Evolutionary conservation across 2,329 filamentous ascomycete genomes (phyloP).

Genomic region (Endothia cerciana): DNA sequence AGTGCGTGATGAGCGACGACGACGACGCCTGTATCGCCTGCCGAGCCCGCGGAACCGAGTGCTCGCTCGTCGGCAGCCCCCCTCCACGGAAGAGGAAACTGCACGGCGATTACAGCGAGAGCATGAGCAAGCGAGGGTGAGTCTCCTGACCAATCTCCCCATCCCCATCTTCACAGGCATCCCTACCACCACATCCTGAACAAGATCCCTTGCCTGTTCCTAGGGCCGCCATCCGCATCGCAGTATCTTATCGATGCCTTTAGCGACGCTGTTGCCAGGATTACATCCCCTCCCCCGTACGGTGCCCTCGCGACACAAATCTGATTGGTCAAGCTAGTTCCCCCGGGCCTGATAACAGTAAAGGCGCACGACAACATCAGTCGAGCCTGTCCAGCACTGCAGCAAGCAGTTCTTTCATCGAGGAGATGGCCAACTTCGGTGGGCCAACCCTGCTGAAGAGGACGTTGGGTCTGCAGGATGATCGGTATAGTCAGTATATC

Average conservation of each 20-base stretch:
- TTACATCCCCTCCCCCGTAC: slow-evolving; percentile 15
- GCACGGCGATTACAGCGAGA: slow-evolving; percentile 65
- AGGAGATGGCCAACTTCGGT: slow-evolving; percentile 73
- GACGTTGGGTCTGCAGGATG: slow-evolving; percentile 75
- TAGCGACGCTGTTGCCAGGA: slow-evolving; percentile 18
- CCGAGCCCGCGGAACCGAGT: slow-evolving; percentile 76
- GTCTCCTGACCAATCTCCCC: slow-evolving; percentile 35
- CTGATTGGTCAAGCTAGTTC: slow-evolving; percentile 58
- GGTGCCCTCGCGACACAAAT: slow-evolving; percentile 31
- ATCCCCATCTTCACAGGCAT: slow-evolving; percentile 8
- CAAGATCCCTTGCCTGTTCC: not conserved
- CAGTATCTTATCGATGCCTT: slow-evolving; percentile 16
- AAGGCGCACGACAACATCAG: slow-evolving; percentile 56
- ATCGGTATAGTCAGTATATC: slow-evolving; percentile 82
- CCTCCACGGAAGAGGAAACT: slow-evolving; percentile 80
- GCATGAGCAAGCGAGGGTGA: slow-evolving; percentile 71
- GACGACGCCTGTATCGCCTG: slow-evolving; percentile 75
- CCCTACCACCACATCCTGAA: not conserved
- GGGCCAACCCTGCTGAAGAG: slow-evolving; percentile 68
- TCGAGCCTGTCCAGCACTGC: slow-evolving; percentile 65
- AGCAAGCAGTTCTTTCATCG: slow-evolving; percentile 65
- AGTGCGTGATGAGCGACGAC: slow-evolving; percentile 76
- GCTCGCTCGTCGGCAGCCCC: slow-evolving; percentile 77
- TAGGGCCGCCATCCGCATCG: slow-evolving; percentile 18
- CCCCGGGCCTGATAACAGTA: slow-evolving; percentile 58